Percentiles rank a stretch among this genome's conserved stretches.
Conservation (phyloP, 306 rosid genomes). For the Ochetophila trinervis region DNA sequence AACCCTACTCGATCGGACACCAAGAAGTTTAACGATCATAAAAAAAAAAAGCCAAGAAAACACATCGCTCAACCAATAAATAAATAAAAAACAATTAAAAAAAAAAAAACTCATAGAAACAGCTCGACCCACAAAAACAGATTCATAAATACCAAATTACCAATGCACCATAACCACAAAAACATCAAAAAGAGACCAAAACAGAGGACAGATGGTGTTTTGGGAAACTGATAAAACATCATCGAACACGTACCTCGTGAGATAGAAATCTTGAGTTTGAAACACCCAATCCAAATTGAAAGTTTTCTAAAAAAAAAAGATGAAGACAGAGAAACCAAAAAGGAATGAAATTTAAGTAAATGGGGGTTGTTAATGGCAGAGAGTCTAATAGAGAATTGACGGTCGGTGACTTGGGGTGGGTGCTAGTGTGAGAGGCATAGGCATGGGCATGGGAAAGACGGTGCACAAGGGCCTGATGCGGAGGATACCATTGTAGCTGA, state of each 20-base stretch:
- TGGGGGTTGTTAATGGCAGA: conserved; percentile 15
- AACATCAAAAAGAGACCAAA: not conserved
- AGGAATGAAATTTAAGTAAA: conserved; percentile 10
- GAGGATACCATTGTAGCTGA: conserved; percentile 12
- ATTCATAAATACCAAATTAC: conserved; percentile 17
- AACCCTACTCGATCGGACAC: conserved; percentile 13
- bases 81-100: not conserved
- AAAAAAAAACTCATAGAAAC: not conserved
- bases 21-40: conserved; percentile 18
- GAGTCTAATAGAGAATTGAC: conserved; percentile 20
- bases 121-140: conserved; percentile 22
- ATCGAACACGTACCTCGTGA: conserved; percentile 17
- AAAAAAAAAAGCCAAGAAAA: conserved; percentile 6
- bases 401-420: conserved; percentile 39
- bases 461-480: conserved; percentile 23
- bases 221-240: not conserved
- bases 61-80: not conserved
- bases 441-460: conserved; percentile 29
- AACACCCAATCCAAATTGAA: not conserved
- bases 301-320: not conserved
- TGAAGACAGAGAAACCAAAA: not conserved
- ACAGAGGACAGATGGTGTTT: not conserved
- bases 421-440: conserved; percentile 7
- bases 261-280: conserved; percentile 4
- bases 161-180: conserved; percentile 21